Evolutionary conservation across 495 filamentous ascomycete genomes (phyloP), one percentile per base, ranked within the genome.

Genomic region (Neurospora sp.): DNA sequence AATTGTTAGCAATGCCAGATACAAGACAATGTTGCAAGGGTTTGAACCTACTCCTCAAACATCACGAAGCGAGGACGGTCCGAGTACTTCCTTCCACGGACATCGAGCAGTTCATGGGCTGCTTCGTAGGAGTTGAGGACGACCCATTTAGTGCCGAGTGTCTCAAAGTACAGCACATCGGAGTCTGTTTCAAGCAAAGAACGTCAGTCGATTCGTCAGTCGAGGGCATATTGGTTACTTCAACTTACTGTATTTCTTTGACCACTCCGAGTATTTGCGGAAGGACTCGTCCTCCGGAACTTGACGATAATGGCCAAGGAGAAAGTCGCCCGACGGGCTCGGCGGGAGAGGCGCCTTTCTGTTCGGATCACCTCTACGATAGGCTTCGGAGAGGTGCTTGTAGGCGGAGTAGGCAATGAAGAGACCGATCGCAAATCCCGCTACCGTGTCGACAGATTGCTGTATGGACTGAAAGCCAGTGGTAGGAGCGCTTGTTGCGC

Each of bases 1-100:
- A 2, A 3, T 35, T 18, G 35, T 39, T 20, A 42, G 68, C n/a
- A 27, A 70, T 37, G 35, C 31, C 31, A 35, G 31, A 35, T 35
- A 35, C 31, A 5, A 35, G 31, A 35, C 31, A 35, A 35, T 35
- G 31, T 35, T 35, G 31, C 31, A 35, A 35, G 31, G 31, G 31
- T 35, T 35, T 35, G 31, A 35, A 65, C 77, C 39, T 72, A 80
- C 78, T 81, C 82, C 69, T 86, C 85, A 70, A 85, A 86, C 70
- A 86, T 78, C 61, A 87, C 81, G 72, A 85, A 85, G 40, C 80
- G 78, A 1, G 84, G 84, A 14, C 84, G 77, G 74, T 85, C 84
- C 9, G 80, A 77, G 44, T 85, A 85, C 71, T 81, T 83, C 16
- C 80, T 79, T 1, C 84, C 84, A 4, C 82, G 79, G 53, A 80